Percentiles rank a stretch among this genome's conserved stretches.
Evolutionary conservation across 2,329 filamentous ascomycete genomes (phyloP).

Genomic region (Fusarium dlaminii): DNA sequence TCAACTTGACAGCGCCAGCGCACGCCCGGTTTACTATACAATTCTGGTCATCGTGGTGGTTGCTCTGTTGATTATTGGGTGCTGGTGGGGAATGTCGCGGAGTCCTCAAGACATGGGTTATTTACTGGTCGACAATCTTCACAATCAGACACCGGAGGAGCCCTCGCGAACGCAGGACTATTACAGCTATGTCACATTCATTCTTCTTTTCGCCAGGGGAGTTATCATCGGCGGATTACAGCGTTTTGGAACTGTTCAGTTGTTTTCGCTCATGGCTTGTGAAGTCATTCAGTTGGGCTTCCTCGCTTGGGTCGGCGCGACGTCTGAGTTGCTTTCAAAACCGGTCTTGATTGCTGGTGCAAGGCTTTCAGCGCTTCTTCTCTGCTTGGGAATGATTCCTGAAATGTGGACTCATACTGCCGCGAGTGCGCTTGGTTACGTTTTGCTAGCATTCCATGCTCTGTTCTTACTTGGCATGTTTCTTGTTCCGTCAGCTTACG

Average conservation of each 20-base stretch:
- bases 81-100: slow-evolving; percentile 43
- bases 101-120: slow-evolving; percentile 43
- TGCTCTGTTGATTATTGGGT: slow-evolving; percentile 32
- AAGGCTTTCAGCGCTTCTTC: slow-evolving; percentile 28
- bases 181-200: slow-evolving; percentile 44
- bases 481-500: slow-evolving; percentile 23
- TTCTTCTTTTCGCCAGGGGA: slow-evolving; percentile 25
- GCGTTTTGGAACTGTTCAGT: slow-evolving; percentile 11
- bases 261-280: slow-evolving; percentile 22
- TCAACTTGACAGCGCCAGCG: slow-evolving; percentile 59
- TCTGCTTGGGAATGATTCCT: slow-evolving; percentile 59
- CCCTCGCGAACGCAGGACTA: slow-evolving; percentile 58
- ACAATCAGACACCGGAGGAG: slow-evolving; percentile 66
- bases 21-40: slow-evolving; percentile 39
- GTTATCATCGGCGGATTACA: slow-evolving; percentile 29
- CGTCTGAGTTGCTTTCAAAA: slow-evolving; percentile 46
- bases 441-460: slow-evolving; percentile 71
- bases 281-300: slow-evolving; percentile 28
- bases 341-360: neutral
- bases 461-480: slow-evolving; percentile 54
- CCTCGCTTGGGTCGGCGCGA: slow-evolving; percentile 67
- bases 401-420: slow-evolving; percentile 69
- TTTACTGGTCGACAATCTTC: slow-evolving; percentile 61
- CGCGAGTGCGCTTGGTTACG: slow-evolving; percentile 76
- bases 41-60: slow-evolving; percentile 47